These are phyloP conservation scores for Medicago arabica DNA, from an alignment of 306 rosid genomes.

Conservation along the genomic window DNA sequence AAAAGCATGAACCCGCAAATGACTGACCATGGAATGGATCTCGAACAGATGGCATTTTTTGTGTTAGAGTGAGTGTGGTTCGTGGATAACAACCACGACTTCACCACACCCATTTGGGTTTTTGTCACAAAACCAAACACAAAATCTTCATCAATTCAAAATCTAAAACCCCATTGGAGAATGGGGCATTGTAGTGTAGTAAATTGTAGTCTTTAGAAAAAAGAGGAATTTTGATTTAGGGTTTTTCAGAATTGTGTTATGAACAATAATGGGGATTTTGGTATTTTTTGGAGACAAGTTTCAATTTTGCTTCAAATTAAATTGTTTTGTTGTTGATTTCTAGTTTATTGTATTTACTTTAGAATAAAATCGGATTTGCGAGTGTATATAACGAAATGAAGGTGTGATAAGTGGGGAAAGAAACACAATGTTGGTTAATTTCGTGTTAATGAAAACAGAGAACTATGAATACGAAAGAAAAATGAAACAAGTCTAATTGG, in stretches of 20 bases:
- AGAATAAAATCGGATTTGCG: too few relatives aligned
- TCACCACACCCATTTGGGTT: constrained; percentile 41
- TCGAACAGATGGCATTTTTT: constrained; percentile 54
- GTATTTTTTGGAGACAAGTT: too few relatives aligned
- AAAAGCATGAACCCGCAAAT: constrained; percentile 91
- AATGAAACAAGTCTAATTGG: background rate
- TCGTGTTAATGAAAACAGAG: background rate
- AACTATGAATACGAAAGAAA: background rate
- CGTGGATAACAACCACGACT: constrained; percentile 32
- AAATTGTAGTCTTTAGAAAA: background rate
- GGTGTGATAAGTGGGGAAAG: too few relatives aligned
- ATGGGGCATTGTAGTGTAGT: background rate
- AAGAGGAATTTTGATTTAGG: constrained; percentile 45
- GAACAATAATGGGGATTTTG: too few relatives aligned
- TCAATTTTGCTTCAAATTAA: background rate
- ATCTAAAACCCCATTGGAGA: constrained; percentile 4
- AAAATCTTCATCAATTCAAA: constrained; percentile 30
- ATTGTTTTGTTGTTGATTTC: too few relatives aligned
- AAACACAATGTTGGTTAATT: background rate
- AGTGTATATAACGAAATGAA: too few relatives aligned
- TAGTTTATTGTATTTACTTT: too few relatives aligned
- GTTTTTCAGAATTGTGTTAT: constrained; percentile 29
- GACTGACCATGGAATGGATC: constrained; percentile 74
- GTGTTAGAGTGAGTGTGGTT: constrained; percentile 45
- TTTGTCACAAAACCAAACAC: constrained; percentile 30